Base-by-base conservation (phyloP, 2,329 filamentous ascomycete species). In the Sclerotinia sclerotiorum region DNA sequence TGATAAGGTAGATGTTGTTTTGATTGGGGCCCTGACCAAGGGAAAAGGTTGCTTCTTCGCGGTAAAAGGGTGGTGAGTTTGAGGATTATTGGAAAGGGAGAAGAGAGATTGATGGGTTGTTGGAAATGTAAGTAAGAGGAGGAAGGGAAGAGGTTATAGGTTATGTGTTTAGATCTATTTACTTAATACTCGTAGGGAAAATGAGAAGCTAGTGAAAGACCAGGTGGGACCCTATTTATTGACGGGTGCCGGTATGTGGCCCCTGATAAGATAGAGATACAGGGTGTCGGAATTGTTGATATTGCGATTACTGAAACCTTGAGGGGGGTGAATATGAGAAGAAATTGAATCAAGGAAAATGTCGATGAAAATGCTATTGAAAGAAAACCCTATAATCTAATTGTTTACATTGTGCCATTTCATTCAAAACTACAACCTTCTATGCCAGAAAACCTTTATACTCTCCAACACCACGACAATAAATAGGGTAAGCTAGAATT, bases 11-110 rank as follows among this genome's bases (percentile, higher is more conserved):
- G 79, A 79, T 78, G 78, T 81, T 84, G 82, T 82, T 82, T 82
- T 81, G 77, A 78, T 75, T 80, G 79, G 85, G 89, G 91, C 92
- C 94, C 94, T 95, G 94, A 98, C 94, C 94, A 96, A 97, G 94
- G 94, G 92, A 91, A 75, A 83, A 88, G 86, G 88, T 83, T 89
- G 92, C 91, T 93, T 93, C 92, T 86, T 94, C 87, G 92, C 92
- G 78, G 32, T 19, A 32, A 63, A 54, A 42, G 48, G 57, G 57
- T 60, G 65, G 32, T 67, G 42, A 42, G 64, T 21, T 29, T 11
- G 64, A 29, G 44, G 39, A 8, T 42, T n/a, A 19, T 24, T 51
- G 24, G 24, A 62, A 35, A 62, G 8, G 8, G 46, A 52, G 13
- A 35, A 11, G 32, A 11, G 35, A 24, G 29, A 27, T 44, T 46